These are phyloP conservation scores for Phytophthora cactorum DNA, from an alignment of 352 stramenopile genomes.

Conservation along the genomic window DNA sequence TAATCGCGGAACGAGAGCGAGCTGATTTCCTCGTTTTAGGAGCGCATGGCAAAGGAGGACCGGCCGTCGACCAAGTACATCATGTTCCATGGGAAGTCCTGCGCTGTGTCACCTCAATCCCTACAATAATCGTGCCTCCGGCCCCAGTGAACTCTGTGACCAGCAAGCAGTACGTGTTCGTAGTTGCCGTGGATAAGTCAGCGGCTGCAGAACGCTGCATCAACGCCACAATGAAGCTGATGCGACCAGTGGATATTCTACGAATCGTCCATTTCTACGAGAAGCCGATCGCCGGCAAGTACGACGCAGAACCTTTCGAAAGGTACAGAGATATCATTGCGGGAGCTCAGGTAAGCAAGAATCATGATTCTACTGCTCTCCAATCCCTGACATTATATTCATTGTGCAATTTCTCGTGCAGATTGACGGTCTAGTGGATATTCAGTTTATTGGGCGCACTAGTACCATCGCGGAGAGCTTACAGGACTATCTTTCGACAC, in stretches of 20 bases:
- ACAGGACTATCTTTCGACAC: conserved; percentile 49
- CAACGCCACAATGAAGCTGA: conserved; percentile 62
- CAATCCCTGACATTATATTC: neutral
- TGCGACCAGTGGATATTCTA: conserved; percentile 48
- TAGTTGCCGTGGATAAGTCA: conserved; percentile 59
- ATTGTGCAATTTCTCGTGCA: conserved; percentile 4
- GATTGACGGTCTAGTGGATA: conserved; percentile 45
- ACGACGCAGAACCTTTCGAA: conserved; percentile 40
- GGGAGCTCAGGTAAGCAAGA: conserved; percentile 22
- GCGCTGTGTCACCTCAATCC: conserved; percentile 18
- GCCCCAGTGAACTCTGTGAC: conserved; percentile 54
- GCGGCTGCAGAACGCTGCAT: conserved; percentile 36
- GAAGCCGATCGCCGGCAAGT: conserved; percentile 45
- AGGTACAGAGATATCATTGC: conserved; percentile 43
- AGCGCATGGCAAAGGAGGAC: conserved; percentile 62
- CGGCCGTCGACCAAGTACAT: conserved; percentile 59
- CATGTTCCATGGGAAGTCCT: conserved; percentile 65
- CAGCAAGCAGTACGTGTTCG: conserved; percentile 53
- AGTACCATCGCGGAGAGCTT: conserved; percentile 58
- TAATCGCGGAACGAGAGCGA: conserved; percentile 25
- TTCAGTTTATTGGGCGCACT: conserved; percentile 44
- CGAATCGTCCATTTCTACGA: conserved; percentile 72
- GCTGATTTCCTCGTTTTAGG: conserved; percentile 65
- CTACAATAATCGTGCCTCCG: conserved; percentile 53
- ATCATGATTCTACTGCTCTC: neutral